Evolutionary conservation across 345 rosid species (phyloP), one percentile per base, ranked within the genome.

Genomic region (Lumnitzera racemosa): DNA sequence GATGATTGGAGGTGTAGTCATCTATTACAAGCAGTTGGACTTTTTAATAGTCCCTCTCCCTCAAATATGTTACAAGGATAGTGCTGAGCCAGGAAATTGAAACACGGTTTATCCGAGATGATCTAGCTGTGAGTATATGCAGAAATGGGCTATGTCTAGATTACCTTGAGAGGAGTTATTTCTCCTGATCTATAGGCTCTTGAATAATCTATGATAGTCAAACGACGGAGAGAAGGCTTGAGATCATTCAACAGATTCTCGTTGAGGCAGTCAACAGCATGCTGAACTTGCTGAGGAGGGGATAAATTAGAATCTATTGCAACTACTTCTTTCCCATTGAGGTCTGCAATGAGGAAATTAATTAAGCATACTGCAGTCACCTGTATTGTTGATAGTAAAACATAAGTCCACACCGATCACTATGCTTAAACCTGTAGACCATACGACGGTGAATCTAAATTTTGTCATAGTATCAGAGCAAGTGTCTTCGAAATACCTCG

Each of bases 201-300:
- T 23, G 68, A 74, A 58, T 82, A 87, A 68, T 87, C 88, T 58
- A 67, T 50, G 46, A 84, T 62, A 3, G 83, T 80, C 82, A 82
- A 73, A 24, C 70, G 84, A 24, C 29, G 72, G 66, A 82, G 80
- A 13, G 47, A 25, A 17, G 62, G 57, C 11, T 20, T 65, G 5
- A 16, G 36, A 10, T 60, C 69, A 49, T 68, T 47, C 12, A 11
- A 15, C 48, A 49, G 15, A 46, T 50, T 55, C 43, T 57, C 15
- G 11, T 63, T 51, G 57, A 81, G 63, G 46, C 86, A 79, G 25
- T 74, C 57, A 24, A 78, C 51, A 11, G 90, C 90, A 49, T 57
- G 47, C 41, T 77, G 70, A 61, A 84, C 88, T 56, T 76, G 67
- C 49, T 80, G 68, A 1, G 79, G 58, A 9, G 82, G 74, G 1